Conservation (phyloP, 441 rosid species). For the Theobroma grandiflorum region DNA sequence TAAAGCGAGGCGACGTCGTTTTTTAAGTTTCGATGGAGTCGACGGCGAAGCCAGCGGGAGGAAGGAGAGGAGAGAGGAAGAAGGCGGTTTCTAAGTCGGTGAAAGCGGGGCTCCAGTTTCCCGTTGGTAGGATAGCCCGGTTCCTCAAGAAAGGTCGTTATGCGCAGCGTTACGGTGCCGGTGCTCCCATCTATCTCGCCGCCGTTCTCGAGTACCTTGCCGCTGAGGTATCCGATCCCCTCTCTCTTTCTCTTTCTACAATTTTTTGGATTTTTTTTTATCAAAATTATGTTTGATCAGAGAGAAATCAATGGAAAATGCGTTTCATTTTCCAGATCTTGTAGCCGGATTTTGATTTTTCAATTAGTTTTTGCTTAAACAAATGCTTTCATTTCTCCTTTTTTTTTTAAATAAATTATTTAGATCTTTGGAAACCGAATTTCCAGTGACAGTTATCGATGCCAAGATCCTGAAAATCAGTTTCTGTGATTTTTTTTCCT, state of each 20-base stretch:
- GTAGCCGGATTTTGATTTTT: too few species aligned
- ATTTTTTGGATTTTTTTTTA: background rate
- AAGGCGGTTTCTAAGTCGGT: conserved; percentile 47
- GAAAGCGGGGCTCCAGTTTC: conserved; percentile 59
- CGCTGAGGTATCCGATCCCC: conserved; percentile 50
- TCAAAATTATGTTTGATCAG: background rate
- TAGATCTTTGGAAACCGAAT: background rate
- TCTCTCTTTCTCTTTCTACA: background rate
- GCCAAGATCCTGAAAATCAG: background rate
- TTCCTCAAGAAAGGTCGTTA: conserved; percentile 56
- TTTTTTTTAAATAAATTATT: background rate
- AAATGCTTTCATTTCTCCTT: background rate
- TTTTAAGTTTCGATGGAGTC: conserved; percentile 36
- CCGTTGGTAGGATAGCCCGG: conserved; percentile 56
- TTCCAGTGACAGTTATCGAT: background rate
- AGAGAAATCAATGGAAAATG: background rate
- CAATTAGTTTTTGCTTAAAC: too few species aligned
- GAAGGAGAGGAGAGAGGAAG: conserved; percentile 48
- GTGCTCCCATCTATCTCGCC: conserved; percentile 53
- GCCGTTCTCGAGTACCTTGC: conserved; percentile 67
- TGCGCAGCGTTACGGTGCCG: conserved; percentile 49
- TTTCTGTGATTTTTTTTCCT: background rate
- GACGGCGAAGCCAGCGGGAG: conserved; percentile 42
- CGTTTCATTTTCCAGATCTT: too few species aligned
- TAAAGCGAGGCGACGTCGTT: background rate